A percentile compares a stretch with the other conserved stretches of the same genome.
Evolutionary conservation across 1,284 basidiomycete species (phyloP).

Genomic region (Sanguinoderma infundibulare): DNA sequence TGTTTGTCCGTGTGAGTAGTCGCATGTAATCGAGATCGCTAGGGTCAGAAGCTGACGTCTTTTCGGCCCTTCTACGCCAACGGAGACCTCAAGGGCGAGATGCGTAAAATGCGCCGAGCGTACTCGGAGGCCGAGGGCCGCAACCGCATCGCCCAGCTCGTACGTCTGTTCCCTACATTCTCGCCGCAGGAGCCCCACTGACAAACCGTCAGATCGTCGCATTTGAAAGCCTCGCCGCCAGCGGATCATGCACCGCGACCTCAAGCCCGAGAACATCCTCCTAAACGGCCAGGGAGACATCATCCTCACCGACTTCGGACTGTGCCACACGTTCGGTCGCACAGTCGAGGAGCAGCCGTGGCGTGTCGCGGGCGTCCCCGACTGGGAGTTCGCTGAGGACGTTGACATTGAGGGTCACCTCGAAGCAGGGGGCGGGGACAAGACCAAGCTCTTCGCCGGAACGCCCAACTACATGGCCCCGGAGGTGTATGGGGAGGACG

Average conservation of each 20-base stretch:
- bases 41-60: too few species aligned
- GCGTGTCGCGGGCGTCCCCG: conserved; percentile 37
- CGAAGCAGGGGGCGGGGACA: neutral
- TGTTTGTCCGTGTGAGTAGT: too few species aligned
- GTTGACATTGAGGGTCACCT: neutral
- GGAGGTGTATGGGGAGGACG: conserved; percentile 49
- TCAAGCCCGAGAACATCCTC: conserved; percentile 62
- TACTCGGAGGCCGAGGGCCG: conserved; percentile 8
- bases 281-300: conserved; percentile 50
- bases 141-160: conserved; percentile 28
- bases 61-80: too few species aligned
- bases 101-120: neutral
- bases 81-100: neutral
- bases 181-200: conserved; percentile 8
- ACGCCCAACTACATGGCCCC: conserved; percentile 61
- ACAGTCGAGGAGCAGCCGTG: conserved; percentile 29
- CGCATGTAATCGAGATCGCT: too few species aligned
- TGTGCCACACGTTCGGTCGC: conserved; percentile 63
- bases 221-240: conserved; percentile 48
- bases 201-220: conserved; percentile 42
- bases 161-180: conserved; percentile 8
- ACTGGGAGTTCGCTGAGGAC: neutral
- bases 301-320: conserved; percentile 68
- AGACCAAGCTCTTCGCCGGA: conserved; percentile 14
- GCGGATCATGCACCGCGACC: conserved; percentile 38